Evolutionary conservation across 1,139 yeast species (phyloP).

Genomic region (Lodderomyces oxycetoniae): DNA sequence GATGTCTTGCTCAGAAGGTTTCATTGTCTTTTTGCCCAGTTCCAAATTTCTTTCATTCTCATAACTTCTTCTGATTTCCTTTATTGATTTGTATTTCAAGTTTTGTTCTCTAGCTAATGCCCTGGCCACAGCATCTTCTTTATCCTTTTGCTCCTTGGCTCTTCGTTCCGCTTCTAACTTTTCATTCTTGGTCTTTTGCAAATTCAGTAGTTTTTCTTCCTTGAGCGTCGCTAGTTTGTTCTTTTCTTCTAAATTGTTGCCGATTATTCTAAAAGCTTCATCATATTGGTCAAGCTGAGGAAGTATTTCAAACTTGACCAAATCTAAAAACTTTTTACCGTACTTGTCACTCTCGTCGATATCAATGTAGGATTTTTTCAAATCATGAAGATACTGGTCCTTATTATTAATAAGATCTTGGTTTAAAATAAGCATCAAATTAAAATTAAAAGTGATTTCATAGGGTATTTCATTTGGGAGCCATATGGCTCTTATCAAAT

Average conservation of each 20-base stretch:
- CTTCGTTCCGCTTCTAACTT: slow-evolving; percentile 22
- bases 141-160: slow-evolving; percentile 18
- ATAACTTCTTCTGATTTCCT: slow-evolving; percentile 20
- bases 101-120: slow-evolving; percentile 23
- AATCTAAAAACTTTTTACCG: slow-evolving; percentile 25
- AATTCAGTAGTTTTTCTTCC: slow-evolving; percentile 15
- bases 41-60: slow-evolving; percentile 6
- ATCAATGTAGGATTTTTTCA: slow-evolving; percentile 11
- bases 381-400: slow-evolving; percentile 16
- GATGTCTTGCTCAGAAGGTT: slow-evolving; percentile 7
- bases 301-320: slow-evolving; percentile 34
- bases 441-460: slow-evolving; percentile 33
- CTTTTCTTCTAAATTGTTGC: slow-evolving; percentile 17
- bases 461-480: slow-evolving; percentile 24
- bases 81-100: slow-evolving; percentile 32
- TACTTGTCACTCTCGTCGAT: slow-evolving; percentile 16
- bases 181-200: slow-evolving; percentile 17
- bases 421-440: slow-evolving; percentile 26
- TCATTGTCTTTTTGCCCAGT: not conserved
- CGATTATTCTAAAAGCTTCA: slow-evolving; percentile 26
- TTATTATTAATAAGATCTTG: slow-evolving; percentile 13
- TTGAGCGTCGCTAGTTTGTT: slow-evolving; percentile 19
- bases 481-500: slow-evolving; percentile 9
- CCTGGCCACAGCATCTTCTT: slow-evolving; percentile 12
- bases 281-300: slow-evolving; percentile 27